A percentile compares a stretch with the other conserved stretches of the same genome.
phyloP scores from a whole-genome alignment of 2,329 filamentous ascomycete species.

The Phyllosticta citriasiana region DNA sequence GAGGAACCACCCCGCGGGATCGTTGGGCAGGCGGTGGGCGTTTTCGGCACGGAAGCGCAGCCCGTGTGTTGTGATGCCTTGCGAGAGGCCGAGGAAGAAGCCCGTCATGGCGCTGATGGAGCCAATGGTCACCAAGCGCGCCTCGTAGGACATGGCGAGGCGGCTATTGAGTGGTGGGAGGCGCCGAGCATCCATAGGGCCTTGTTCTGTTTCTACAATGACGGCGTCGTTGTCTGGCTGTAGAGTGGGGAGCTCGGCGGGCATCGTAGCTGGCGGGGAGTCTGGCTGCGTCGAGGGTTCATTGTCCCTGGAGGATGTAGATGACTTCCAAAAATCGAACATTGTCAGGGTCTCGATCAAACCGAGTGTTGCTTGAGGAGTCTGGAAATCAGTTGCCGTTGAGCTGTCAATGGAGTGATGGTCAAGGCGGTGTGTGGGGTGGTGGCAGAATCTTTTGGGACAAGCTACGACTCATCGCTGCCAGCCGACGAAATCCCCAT shows the following conservation, averaged over 20 bases:
- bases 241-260: background rate
- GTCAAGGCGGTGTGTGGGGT: background rate
- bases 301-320: background rate
- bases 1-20: slow-evolving; percentile 86
- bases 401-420: background rate
- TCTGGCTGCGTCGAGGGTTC: background rate
- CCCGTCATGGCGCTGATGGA: slow-evolving; percentile 56
- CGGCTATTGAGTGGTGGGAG: slow-evolving; percentile 18
- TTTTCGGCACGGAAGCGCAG: slow-evolving; percentile 92
- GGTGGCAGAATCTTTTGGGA: slow-evolving; percentile 8
- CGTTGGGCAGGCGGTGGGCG: slow-evolving; percentile 79
- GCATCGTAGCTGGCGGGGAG: background rate
- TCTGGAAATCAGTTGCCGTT: background rate
- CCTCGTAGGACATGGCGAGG: slow-evolving; percentile 52
- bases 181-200: background rate
- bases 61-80: slow-evolving; percentile 64
- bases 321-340: slow-evolving; percentile 2
- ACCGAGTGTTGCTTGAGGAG: background rate
- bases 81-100: slow-evolving; percentile 57
- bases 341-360: background rate
- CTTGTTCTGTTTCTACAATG: background rate
- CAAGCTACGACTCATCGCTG: slow-evolving; percentile 8
- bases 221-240: background rate
- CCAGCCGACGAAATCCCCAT: background rate
- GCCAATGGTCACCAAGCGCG: slow-evolving; percentile 54